A percentile compares a stretch with the other conserved stretches of the same genome.
Conservation (phyloP, 2,329 filamentous ascomycete genomes). For the Basipetospora chlamydospora region DNA sequence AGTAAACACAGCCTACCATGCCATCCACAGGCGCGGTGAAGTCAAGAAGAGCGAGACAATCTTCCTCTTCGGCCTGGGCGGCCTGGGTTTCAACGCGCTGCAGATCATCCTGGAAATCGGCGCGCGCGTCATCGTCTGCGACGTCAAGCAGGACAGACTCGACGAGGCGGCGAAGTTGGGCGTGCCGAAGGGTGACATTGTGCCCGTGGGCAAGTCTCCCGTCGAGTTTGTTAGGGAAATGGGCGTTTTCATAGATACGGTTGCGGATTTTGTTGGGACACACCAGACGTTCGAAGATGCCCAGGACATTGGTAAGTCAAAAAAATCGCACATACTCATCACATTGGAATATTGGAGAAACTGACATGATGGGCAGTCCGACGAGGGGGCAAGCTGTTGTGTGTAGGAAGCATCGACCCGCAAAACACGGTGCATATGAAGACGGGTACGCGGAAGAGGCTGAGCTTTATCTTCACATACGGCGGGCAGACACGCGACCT, state of each 20-base stretch:
- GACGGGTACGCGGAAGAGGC: conserved; percentile 24
- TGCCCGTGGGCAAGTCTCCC: conserved; percentile 15
- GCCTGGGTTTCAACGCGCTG: conserved; percentile 25
- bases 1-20: conserved; percentile 24
- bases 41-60: conserved; percentile 20
- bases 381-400: conserved; percentile 21
- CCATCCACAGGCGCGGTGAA: conserved; percentile 20
- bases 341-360: not conserved
- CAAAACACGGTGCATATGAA: conserved; percentile 28
- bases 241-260: conserved; percentile 14
- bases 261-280: conserved; percentile 19
- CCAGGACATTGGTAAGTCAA: conserved; percentile 18
- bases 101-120: conserved; percentile 22
- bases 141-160: conserved; percentile 9
- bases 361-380: conserved; percentile 14
- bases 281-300: conserved; percentile 22
- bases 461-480: conserved; percentile 27
- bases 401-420: conserved; percentile 22
- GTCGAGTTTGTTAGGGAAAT: conserved; percentile 15
- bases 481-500: conserved; percentile 25
- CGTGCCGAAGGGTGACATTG: conserved; percentile 16
- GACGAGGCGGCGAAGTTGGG: conserved; percentile 8
- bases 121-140: conserved; percentile 35
- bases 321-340: too few species aligned
- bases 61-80: conserved; percentile 25